Percentiles rank a stretch among this genome's conserved stretches.
phyloP scores from a whole-genome alignment of 805 yeast genomes.

The Lipomyces oligophaga region DNA sequence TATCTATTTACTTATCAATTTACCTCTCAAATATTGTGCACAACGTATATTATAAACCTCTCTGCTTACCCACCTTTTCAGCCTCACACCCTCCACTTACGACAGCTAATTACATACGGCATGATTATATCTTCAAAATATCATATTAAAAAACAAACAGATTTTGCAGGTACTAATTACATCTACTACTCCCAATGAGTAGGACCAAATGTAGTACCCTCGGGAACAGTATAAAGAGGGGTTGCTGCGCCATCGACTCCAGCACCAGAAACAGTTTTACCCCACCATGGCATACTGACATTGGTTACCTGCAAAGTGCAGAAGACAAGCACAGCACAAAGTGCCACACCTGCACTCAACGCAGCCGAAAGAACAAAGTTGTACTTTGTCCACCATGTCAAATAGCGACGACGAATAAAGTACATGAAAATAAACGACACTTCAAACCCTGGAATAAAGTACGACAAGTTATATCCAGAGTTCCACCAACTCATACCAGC shows the following conservation, averaged over 20 bases:
- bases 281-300: constrained; percentile 52
- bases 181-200: constrained; percentile 23
- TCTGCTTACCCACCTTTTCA: too few relatives aligned
- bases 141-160: too few relatives aligned
- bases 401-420: constrained; percentile 51
- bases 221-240: constrained; percentile 27
- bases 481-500: constrained; percentile 34
- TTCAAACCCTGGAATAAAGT: constrained; percentile 35
- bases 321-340: constrained; percentile 55
- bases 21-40: too few relatives aligned
- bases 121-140: too few relatives aligned
- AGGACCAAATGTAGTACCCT: constrained; percentile 35
- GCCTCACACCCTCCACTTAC: too few relatives aligned
- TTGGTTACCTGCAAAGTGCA: constrained; percentile 40
- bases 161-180: too few relatives aligned
- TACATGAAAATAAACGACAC: constrained; percentile 54
- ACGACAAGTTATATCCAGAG: constrained; percentile 32
- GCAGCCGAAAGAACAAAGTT: constrained; percentile 64
- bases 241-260: constrained; percentile 10
- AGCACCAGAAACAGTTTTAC: constrained; percentile 40
- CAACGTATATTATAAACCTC: too few relatives aligned
- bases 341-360: constrained; percentile 63
- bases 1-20: too few relatives aligned
- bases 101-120: too few relatives aligned
- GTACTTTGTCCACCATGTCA: constrained; percentile 74